Percentiles rank a stretch among this genome's conserved stretches.
phyloP scores from a whole-genome alignment of 805 yeast genomes.

The Starmerella tilneyi region DNA sequence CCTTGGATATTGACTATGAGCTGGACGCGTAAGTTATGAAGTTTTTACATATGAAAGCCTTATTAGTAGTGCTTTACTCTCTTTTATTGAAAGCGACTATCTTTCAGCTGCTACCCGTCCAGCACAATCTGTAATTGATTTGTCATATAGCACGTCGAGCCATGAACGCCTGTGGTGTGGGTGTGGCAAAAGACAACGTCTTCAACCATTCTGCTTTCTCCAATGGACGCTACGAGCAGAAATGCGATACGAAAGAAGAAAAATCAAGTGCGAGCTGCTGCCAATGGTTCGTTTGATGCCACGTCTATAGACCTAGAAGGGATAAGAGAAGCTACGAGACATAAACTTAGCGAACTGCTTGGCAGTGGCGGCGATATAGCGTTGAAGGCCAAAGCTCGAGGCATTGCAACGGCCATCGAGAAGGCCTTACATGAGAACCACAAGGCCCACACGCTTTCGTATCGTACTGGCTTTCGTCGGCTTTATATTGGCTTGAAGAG shows the following conservation, averaged over 20 bases:
- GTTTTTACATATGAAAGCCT: background rate
- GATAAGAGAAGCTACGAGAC: conserved; percentile 18
- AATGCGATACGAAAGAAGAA: conserved; percentile 5
- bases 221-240: conserved; percentile 10
- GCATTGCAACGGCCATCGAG: conserved; percentile 26
- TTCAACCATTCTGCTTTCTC: background rate
- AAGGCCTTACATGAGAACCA: conserved; percentile 19
- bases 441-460: conserved; percentile 21
- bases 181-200: background rate
- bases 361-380: conserved; percentile 1
- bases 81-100: no score
- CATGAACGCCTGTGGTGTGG: background rate
- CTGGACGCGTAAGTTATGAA: background rate
- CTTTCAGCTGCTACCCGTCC: no score
- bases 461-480: conserved; percentile 28
- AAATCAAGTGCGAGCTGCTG: conserved; percentile 12
- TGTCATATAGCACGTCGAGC: no score
- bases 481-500: conserved; percentile 27
- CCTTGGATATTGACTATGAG: conserved; percentile 24
- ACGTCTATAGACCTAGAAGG: conserved; percentile 12
- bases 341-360: conserved; percentile 17
- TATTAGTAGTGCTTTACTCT: no score
- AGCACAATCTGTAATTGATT: no score
- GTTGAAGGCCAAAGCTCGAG: background rate
- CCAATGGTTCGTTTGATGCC: background rate